A percentile compares a stretch with the other conserved stretches of the same genome.
These are phyloP conservation scores for Sherardia arvensis DNA, from an alignment of 257 asterid species.

Conservation along the genomic window DNA sequence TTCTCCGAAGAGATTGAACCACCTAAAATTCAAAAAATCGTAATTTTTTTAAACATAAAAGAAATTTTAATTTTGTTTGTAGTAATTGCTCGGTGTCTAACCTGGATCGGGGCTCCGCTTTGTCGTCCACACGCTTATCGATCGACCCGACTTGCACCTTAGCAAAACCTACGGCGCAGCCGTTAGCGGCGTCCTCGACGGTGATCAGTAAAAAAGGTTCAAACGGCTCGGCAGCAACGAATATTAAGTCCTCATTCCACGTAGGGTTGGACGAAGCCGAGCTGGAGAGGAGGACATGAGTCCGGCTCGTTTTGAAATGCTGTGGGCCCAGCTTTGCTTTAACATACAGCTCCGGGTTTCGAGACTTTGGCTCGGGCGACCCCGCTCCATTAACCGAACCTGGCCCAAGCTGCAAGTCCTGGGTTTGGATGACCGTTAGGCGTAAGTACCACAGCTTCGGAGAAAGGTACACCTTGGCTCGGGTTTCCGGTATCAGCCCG, in stretches of 20 bases:
- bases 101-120: conserved; percentile 67
- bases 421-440: conserved; percentile 98
- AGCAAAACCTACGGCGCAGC: conserved; percentile 47
- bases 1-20: conserved; percentile 55
- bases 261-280: conserved; percentile 45
- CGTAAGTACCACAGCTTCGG: conserved; percentile 97
- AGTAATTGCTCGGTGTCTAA: too few relatives aligned
- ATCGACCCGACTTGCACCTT: conserved; percentile 64
- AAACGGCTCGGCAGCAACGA: conserved; percentile 94
- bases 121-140: conserved; percentile 70
- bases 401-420: conserved; percentile 65
- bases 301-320: conserved; percentile 77
- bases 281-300: conserved; percentile 30
- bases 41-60: too few relatives aligned
- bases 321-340: conserved; percentile 88
- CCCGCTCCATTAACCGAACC: conserved; percentile 5
- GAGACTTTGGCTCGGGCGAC: conserved; percentile 41
- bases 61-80: too few relatives aligned
- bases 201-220: conserved; percentile 72
- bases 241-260: conserved; percentile 85
- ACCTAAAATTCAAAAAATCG: too few relatives aligned
- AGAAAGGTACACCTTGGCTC: conserved; percentile 86
- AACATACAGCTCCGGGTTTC: conserved; percentile 59
- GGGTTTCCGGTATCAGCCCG: conserved; percentile 83
- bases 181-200: conserved; percentile 58